These are phyloP conservation scores for Fusarium anthophilum DNA, from an alignment of 2,329 filamentous ascomycete species.

Conservation along the genomic window DNA sequence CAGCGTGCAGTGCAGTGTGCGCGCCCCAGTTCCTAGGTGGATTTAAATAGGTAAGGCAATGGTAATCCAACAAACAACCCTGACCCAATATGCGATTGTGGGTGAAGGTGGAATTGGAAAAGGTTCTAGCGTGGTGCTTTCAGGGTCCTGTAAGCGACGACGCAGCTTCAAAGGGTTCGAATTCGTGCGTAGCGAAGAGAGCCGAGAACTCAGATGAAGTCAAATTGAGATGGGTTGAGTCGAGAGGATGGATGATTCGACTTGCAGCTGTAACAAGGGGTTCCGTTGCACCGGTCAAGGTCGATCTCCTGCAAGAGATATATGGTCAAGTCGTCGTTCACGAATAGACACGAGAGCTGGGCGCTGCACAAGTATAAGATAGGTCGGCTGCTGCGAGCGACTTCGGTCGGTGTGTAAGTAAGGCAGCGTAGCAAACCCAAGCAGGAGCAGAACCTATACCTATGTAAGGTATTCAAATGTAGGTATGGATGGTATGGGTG, in stretches of 20 bases:
- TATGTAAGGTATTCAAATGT: conserved; percentile 19
- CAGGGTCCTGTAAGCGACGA: conserved; percentile 23
- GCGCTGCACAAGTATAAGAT: conserved; percentile 24
- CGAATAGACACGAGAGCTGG: conserved; percentile 18
- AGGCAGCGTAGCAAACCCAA: conserved; percentile 4
- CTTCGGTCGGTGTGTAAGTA: conserved; percentile 36
- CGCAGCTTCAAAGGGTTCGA: not conserved
- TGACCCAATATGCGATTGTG: conserved; percentile 36
- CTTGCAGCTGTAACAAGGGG: conserved; percentile 25
- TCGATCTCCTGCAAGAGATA: conserved; percentile 36
- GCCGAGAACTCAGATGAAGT: conserved; percentile 7
- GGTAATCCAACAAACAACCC: conserved; percentile 35
- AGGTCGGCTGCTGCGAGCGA: conserved; percentile 15
- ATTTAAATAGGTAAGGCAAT: conserved; percentile 35
- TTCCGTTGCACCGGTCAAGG: conserved; percentile 36
- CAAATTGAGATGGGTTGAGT: conserved; percentile 6
- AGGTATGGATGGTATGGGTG: conserved; percentile 20
- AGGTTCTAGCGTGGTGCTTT: conserved; percentile 33
- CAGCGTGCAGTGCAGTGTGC: conserved; percentile 21
- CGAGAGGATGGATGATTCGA: not conserved
- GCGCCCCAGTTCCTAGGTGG: conserved; percentile 39
- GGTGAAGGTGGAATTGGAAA: conserved; percentile 43
- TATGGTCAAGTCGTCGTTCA: conserved; percentile 17
- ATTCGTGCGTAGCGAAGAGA: conserved; percentile 3
- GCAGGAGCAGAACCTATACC: conserved; percentile 17